Conservation (phyloP, 1,284 basidiomycete species). For the Cryptococcus sp. region DNA sequence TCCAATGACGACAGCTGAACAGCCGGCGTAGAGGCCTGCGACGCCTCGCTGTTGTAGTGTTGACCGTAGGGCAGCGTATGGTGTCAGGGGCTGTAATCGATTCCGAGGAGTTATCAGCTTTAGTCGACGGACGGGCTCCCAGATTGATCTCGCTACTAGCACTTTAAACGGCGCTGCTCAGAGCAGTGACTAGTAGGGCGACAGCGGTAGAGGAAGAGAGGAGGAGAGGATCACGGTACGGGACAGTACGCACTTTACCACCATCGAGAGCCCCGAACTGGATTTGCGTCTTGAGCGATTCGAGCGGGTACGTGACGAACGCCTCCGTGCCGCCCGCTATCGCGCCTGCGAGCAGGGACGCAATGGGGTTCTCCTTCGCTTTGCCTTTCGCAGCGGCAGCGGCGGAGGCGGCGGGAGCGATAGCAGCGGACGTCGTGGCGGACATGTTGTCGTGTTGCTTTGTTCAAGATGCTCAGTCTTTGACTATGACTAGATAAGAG, state of each 20-base stretch:
- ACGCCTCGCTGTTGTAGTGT: conserved; percentile 74
- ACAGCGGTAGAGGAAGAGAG: no score
- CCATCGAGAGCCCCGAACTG: conserved; percentile 54
- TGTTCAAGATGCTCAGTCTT: no score
- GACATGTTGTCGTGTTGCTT: no score
- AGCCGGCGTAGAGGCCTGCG: conserved; percentile 79
- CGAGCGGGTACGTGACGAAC: conserved; percentile 69
- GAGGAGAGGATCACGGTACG: no score
- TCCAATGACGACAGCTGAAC: conserved; percentile 81
- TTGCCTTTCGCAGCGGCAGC: conserved; percentile 26
- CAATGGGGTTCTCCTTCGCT: conserved; percentile 66
- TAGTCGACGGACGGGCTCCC: background rate
- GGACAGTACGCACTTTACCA: conserved; percentile 35
- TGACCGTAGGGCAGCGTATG: conserved; percentile 67
- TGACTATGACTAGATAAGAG: no score
- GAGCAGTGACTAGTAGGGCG: no score
- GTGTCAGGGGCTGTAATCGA: conserved; percentile 62
- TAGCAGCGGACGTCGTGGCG: background rate
- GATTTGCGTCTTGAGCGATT: conserved; percentile 75
- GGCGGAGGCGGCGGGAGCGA: background rate
- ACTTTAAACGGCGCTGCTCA: background rate
- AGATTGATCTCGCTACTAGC: background rate
- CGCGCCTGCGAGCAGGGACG: conserved; percentile 82
- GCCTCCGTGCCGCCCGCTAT: conserved; percentile 91
- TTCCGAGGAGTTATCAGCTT: background rate